Evolutionary conservation across 805 yeast genomes (phyloP), one percentile per base, ranked within the genome.

Genomic region (Blastobotrys attinorum): DNA sequence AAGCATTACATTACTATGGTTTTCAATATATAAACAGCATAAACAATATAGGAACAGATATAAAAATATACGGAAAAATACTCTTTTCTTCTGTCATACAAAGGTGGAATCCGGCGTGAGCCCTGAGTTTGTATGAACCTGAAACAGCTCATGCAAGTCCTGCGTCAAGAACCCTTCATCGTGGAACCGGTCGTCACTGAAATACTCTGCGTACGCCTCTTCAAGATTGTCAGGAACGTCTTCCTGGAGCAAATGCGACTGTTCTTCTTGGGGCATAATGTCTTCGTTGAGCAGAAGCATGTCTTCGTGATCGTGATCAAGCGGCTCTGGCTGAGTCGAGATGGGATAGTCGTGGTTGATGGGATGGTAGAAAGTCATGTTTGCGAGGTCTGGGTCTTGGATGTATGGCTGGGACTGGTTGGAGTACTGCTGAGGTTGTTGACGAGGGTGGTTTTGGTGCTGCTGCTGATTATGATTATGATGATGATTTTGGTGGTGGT

Each of bases 221-320:
- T 45, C 37, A 3, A 44, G 27, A 21, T 43, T 46, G 27, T 29
- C 42, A 11, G 50, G 46, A 3, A 43, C 46, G 23, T 51, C 46
- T 16, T 34, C 39, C 25, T 41, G 34, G 4, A 41, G 39, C 3
- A 41, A 23, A 15, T 41, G 44, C 16, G 48, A 35, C 49, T 51
- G 55, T 13, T 49, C 55, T 27, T 40, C 42, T 35, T 44, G 52
- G 6, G 55, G 49, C 55, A 51, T 51, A 31, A 51, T 51, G 33
- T 51, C 55, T 27, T 51, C 55, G 37, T 51, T 47, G 21, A 51
- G 43, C 4, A 51, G 40, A 13, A 49, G 37, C 43, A 51, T 46
- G 5, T 47, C 48, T n/a, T n/a, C n/a, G 32, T 50, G 43, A 29
- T 39, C 48, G 23, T 48, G 41, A 21, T 40, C 39, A 13, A 22